These are phyloP conservation scores for Sclerotinia subarctica DNA, from an alignment of 2,329 filamentous ascomycete species.

Conservation along the genomic window DNA sequence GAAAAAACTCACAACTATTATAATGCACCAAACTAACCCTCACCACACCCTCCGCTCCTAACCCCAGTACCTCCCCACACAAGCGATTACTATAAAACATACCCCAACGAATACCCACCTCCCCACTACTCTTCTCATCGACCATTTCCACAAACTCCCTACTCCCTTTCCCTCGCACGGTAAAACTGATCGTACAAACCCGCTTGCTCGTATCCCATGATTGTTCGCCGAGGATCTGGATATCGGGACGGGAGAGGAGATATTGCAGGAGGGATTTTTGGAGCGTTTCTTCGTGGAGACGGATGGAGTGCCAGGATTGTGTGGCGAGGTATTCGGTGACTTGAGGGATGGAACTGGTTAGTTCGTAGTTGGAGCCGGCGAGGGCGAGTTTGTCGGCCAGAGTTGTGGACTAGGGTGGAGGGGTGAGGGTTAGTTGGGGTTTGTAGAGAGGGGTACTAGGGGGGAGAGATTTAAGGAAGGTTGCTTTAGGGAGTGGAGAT, in stretches of 20 bases:
- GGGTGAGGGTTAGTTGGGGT: no score
- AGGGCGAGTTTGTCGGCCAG: conserved; percentile 67
- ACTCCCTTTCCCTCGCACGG: conserved; percentile 54
- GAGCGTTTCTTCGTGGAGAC: conserved; percentile 57
- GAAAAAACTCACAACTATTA: conserved; percentile 57
- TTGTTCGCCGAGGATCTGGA: conserved; percentile 58
- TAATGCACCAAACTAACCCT: conserved; percentile 73
- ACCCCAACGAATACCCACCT: conserved; percentile 64
- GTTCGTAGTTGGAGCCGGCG: conserved; percentile 68
- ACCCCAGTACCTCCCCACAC: conserved; percentile 54
- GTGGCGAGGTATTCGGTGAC: conserved; percentile 59
- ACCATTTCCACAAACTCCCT: conserved; percentile 59
- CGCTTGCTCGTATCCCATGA: conserved; percentile 47
- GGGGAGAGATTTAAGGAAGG: no score
- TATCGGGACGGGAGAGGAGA: conserved; percentile 49
- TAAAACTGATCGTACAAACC: conserved; percentile 66
- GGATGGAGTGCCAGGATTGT: conserved; percentile 50
- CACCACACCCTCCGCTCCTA: conserved; percentile 61
- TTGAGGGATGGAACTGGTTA: conserved; percentile 58
- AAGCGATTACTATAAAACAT: conserved; percentile 66
- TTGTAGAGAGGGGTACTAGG: no score
- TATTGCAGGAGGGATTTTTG: conserved; percentile 59
- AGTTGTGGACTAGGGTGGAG: conserved; percentile 41
- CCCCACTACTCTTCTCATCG: conserved; percentile 50
- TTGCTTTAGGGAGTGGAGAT: no score